A percentile compares a stretch with the other conserved stretches of the same genome.
Conservation (phyloP, 306 rosid genomes). For the Rubus idaeus region DNA sequence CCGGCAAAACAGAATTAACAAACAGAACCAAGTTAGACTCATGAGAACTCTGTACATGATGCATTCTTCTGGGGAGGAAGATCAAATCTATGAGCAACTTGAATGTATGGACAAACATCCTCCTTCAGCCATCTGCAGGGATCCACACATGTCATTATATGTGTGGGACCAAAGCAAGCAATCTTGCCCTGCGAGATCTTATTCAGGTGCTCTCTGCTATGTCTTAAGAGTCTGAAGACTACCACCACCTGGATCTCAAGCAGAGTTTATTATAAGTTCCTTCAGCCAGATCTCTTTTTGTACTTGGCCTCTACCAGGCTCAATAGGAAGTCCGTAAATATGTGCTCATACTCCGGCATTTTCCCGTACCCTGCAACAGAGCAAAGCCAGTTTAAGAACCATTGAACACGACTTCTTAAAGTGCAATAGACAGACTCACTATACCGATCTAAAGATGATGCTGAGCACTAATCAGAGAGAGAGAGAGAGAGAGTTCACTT, state of each 20-base stretch:
- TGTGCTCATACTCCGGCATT: constrained; percentile 92
- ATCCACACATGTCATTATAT: constrained; percentile 18
- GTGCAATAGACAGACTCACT: background rate
- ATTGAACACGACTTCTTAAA: background rate
- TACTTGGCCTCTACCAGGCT: constrained; percentile 56
- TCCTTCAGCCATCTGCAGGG: constrained; percentile 16
- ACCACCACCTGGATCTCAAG: background rate
- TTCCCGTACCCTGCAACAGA: constrained; percentile 78
- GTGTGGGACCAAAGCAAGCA: background rate
- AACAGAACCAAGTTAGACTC: constrained; percentile 18
- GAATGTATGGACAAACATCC: constrained; percentile 2
- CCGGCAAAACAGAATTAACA: constrained; percentile 9
- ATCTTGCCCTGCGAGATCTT: constrained; percentile 15
- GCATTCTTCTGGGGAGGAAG: background rate
- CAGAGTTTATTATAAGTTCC: constrained; percentile 9
- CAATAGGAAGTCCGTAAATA: constrained; percentile 86
- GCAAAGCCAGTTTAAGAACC: background rate
- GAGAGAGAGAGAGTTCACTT: constrained; percentile 22
- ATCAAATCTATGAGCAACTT: constrained; percentile 4
- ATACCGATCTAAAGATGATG: background rate
- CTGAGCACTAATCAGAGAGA: background rate
- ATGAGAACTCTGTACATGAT: constrained; percentile 21
- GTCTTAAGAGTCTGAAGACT: background rate
- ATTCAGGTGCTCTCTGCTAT: background rate
- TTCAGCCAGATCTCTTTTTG: constrained; percentile 53